These are phyloP conservation scores for Eimeria zaria DNA, from an alignment of 169 alveolate species.

Conservation along the genomic window DNA sequence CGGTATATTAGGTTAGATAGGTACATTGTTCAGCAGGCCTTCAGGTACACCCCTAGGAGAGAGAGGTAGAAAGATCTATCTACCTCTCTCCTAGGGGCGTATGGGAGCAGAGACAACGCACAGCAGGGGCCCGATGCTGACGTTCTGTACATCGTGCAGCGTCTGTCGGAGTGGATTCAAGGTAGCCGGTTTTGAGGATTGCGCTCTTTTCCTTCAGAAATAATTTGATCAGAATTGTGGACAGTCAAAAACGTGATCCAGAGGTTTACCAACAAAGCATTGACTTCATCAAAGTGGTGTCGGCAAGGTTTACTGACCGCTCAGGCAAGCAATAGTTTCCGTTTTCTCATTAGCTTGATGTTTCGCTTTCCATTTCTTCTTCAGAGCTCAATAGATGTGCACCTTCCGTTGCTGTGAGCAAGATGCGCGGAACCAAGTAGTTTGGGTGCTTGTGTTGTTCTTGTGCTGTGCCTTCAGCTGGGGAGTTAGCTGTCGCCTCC, in stretches of 20 bases:
- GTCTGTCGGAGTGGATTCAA: neutral
- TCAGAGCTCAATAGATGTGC: neutral
- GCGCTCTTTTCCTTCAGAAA: neutral
- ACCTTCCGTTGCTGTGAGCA: neutral
- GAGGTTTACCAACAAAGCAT: neutral
- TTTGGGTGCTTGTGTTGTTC: neutral
- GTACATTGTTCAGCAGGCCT: neutral
- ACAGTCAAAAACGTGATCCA: neutral
- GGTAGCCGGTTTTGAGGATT: neutral
- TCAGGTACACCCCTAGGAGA: neutral
- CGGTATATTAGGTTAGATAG: neutral
- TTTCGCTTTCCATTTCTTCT: neutral
- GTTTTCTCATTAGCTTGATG: neutral
- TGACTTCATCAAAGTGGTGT: neutral
- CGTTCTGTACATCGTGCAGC: too few species aligned
- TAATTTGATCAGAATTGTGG: neutral
- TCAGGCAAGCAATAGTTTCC: neutral
- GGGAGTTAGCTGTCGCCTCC: neutral
- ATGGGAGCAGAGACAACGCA: too few species aligned
- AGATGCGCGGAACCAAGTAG: neutral
- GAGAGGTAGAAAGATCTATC: too few species aligned
- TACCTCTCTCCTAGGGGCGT: too few species aligned
- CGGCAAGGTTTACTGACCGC: neutral
- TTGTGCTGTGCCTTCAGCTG: neutral
- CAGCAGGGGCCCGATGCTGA: too few species aligned